Conservation (phyloP, 2,329 filamentous ascomycete genomes). For the Exophiala spinifera region DNA sequence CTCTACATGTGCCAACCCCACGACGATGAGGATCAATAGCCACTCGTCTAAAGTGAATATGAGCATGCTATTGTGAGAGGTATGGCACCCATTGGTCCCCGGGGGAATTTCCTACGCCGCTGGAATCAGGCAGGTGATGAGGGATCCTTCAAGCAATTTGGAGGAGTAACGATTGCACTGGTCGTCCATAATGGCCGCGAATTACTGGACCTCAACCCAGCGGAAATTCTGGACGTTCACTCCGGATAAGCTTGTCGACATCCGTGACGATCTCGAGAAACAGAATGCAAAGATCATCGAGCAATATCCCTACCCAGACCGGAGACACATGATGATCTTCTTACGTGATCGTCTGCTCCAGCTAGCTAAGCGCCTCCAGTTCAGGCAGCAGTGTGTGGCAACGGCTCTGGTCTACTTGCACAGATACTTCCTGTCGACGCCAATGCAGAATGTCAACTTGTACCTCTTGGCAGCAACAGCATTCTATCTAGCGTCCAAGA, state of each 20-base stretch:
- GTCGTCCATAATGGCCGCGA: slow-evolving; percentile 69
- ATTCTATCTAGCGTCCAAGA: slow-evolving; percentile 93
- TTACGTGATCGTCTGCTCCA: slow-evolving; percentile 84
- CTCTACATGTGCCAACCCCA: too few relatives aligned
- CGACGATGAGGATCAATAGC: too few relatives aligned
- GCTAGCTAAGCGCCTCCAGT: slow-evolving; percentile 76
- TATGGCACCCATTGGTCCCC: too few relatives aligned
- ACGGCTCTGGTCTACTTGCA: slow-evolving; percentile 95
- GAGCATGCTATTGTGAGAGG: too few relatives aligned
- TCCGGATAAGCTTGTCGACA: slow-evolving; percentile 71
- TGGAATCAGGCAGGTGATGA: too few relatives aligned
- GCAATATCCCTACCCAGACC: slow-evolving; percentile 77
- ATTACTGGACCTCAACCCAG: slow-evolving; percentile 96
- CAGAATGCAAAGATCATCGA: slow-evolving; percentile 67
- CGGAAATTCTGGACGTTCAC: slow-evolving; percentile 87
- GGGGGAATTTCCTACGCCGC: too few relatives aligned
- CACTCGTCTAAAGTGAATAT: too few relatives aligned
- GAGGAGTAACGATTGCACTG: not conserved
- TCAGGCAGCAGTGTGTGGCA: slow-evolving; percentile 87
- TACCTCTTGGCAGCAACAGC: slow-evolving; percentile 91
- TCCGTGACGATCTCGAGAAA: slow-evolving; percentile 73
- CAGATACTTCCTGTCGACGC: slow-evolving; percentile 86
- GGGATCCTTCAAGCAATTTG: too few relatives aligned
- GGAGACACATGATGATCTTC: slow-evolving; percentile 81
- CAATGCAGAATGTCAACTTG: slow-evolving; percentile 88